Conservation (phyloP, 345 rosid genomes). For the Draba incana region DNA sequence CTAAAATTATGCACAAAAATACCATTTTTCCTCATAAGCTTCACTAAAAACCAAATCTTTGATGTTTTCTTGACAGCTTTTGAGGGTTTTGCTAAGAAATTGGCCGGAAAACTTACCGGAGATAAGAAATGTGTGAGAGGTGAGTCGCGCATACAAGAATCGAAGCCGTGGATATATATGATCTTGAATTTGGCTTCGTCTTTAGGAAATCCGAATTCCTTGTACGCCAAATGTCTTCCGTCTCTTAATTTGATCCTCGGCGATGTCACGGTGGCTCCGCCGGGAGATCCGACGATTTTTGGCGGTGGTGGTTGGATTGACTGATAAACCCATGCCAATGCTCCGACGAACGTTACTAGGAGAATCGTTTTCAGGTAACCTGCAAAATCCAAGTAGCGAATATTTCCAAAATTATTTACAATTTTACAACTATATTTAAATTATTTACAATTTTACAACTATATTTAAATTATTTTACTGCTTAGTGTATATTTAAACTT, state of each 20-base stretch:
- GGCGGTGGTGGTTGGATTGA: slow-evolving; percentile 51
- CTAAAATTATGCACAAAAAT: slow-evolving; percentile 37
- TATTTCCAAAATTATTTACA: too few species aligned
- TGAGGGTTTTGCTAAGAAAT: not conserved
- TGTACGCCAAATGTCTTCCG: slow-evolving; percentile 64
- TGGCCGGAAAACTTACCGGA: slow-evolving; percentile 39
- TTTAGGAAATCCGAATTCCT: slow-evolving; percentile 49
- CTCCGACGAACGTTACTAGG: slow-evolving; percentile 42
- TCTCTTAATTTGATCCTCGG: slow-evolving; percentile 59
- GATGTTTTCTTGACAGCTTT: not conserved
- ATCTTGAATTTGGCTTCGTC: slow-evolving; percentile 50
- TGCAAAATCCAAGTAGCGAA: not conserved
- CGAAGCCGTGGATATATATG: slow-evolving; percentile 54
- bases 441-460: too few species aligned
- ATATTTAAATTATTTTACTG: too few species aligned
- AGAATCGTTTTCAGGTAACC: slow-evolving; percentile 34
- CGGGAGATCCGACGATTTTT: slow-evolving; percentile 48
- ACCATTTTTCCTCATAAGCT: not conserved
- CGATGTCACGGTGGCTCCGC: slow-evolving; percentile 45
- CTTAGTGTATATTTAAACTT: too few species aligned
- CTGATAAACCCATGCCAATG: slow-evolving; percentile 51
- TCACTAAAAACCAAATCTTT: slow-evolving; percentile 9
- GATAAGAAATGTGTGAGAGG: slow-evolving; percentile 32
- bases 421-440: too few species aligned
- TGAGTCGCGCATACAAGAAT: slow-evolving; percentile 44